Evolutionary conservation across 2,329 filamentous ascomycete genomes (phyloP), one percentile per base, ranked within the genome.

Genomic region (Ophiobolus disseminans): DNA sequence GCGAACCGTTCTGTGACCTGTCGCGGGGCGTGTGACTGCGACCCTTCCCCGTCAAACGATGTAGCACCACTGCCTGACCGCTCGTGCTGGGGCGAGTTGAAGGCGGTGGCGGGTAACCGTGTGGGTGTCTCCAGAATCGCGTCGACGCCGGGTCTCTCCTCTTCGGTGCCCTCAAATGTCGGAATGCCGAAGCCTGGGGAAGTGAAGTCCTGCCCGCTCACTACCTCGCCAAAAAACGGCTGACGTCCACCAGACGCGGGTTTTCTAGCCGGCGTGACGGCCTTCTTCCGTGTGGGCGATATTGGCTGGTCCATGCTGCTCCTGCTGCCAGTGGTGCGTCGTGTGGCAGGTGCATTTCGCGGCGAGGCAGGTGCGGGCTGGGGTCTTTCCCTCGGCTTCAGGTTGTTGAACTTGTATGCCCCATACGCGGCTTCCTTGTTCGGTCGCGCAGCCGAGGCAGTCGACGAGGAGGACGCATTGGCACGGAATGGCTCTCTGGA

Each of bases 181-280:
- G 68, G 63, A 19, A 73, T 73, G 14, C 69, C 69, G 54, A 62
- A 73, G 1, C 70, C 70, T 14, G 69, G 70, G 23, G 58, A 62
- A 3, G 53, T 48, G 5, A 52, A 55, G 46, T 69, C 62, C 45
- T 72, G 67, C 0, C 66, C 62, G 16, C 61, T 62, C n/a, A 72
- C 46, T 1, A 73, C 66, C 40, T 73, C 70, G 13, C 70, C 70
- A 50, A 73, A 73, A 40, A 70, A 67, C 4, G 64, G 70, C 62
- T 68, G 62, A 16, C 70, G 59, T 22, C 53, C 55, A 20, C 58
- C 48, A 4, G 63, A 55, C 6, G 58, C 56, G 16, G 64, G 58
- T n/a, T 54, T 52, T 17, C 59, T 63, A 32, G 50, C 53, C 5
- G 60, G 63, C 19, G 66, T 65, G 22, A 62, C 38, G 32, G 63